Percentiles rank a stretch among this genome's conserved stretches.
phyloP scores from a whole-genome alignment of 306 rosid genomes.

The barrel medic (Medicago truncatula) region MtrunA17r5.0-ANR NC_053046.1:32962001-32962500 shows the following conservation, averaged over 20 bases:
- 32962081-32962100: conserved; percentile 53
- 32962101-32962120: conserved; percentile 65
- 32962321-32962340: conserved; percentile 75
- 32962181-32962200: conserved; percentile 56
- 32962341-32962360: conserved; percentile 52
- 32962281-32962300: conserved; percentile 56
- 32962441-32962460: conserved; percentile 73
- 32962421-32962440: conserved; percentile 75
- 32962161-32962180: conserved; percentile 49
- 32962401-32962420: conserved; percentile 59
- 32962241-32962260: conserved; percentile 81
- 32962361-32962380: conserved; percentile 46
- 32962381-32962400: conserved; percentile 44
- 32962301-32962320: conserved; percentile 92
- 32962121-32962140: conserved; percentile 73
- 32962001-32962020: conserved; percentile 67
- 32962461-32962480: conserved; percentile 65
- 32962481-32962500: conserved; percentile 68
- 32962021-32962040: conserved; percentile 71
- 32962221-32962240: conserved; percentile 80
- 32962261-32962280: conserved; percentile 72
- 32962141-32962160: conserved; percentile 60
- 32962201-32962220: conserved; percentile 69
- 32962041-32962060: conserved; percentile 66
- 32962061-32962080: conserved; percentile 46